phyloP scores from a whole-genome alignment of 1,284 basidiomycete species.

The Boletellus sp. region DNA sequence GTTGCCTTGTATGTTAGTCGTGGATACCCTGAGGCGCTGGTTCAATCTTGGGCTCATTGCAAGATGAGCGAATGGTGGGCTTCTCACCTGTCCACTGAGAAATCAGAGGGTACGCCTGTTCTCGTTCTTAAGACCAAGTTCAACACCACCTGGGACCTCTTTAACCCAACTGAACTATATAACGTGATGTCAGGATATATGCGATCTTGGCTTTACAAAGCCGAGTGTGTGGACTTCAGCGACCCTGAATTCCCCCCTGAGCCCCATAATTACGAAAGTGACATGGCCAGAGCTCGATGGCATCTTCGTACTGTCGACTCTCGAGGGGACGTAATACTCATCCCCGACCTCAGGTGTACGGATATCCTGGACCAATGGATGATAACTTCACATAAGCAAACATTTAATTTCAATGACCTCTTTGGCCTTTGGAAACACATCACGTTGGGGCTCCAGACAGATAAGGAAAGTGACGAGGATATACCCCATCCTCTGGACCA shows the following conservation, averaged over 20 bases:
- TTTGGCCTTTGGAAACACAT: neutral
- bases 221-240: neutral
- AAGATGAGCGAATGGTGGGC: neutral
- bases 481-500: too few species aligned
- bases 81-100: neutral
- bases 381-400: neutral
- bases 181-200: neutral
- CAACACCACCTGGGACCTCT: neutral
- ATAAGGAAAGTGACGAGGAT: too few species aligned
- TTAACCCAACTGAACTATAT: neutral
- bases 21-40: neutral
- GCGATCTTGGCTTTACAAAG: neutral
- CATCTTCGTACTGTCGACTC: neutral
- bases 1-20: neutral
- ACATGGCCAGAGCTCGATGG: too few species aligned
- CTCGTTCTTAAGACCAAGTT: neutral
- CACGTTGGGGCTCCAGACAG: too few species aligned
- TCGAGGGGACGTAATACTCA: neutral
- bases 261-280: too few species aligned
- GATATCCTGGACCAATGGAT: neutral
- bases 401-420: neutral
- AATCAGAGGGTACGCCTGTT: fast-evolving
- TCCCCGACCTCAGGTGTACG: neutral
- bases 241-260: neutral
- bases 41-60: neutral